A percentile compares a stretch with the other conserved stretches of the same genome.
These are phyloP conservation scores for Mycena filopes DNA, from an alignment of 768 basidiomycete genomes.

Conservation along the genomic window DNA sequence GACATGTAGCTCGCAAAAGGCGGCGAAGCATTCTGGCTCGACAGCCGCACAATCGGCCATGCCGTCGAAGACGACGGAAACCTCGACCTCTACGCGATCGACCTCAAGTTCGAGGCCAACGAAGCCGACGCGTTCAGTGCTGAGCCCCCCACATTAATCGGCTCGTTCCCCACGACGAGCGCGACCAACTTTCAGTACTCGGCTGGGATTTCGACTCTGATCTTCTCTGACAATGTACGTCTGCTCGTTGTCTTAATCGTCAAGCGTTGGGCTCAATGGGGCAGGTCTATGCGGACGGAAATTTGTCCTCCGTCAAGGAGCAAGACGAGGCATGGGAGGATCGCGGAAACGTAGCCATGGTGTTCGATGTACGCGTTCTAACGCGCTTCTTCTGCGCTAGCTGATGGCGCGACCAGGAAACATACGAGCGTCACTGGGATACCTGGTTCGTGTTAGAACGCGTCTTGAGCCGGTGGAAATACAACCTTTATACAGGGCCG, in stretches of 20 bases:
- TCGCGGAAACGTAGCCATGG: slow-evolving; percentile 76
- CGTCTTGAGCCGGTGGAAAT: neutral
- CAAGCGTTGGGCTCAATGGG: neutral
- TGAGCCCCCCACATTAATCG: slow-evolving; percentile 60
- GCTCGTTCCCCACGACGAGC: slow-evolving; percentile 74
- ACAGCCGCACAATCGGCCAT: slow-evolving; percentile 74
- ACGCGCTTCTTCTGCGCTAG: neutral
- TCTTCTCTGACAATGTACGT: slow-evolving; percentile 66
- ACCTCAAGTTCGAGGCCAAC: slow-evolving; percentile 56
- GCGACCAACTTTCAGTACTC: slow-evolving; percentile 79
- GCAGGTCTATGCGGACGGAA: slow-evolving; percentile 78
- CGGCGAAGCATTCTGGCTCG: slow-evolving; percentile 85
- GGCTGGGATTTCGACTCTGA: slow-evolving; percentile 64
- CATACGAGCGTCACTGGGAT: slow-evolving; percentile 83
- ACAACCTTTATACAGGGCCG: slow-evolving; percentile 58
- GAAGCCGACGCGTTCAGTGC: slow-evolving; percentile 43
- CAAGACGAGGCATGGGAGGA: slow-evolving; percentile 79
- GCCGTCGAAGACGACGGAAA: slow-evolving; percentile 66
- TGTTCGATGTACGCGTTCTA: slow-evolving; percentile 61
- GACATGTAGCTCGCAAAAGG: slow-evolving; percentile 64
- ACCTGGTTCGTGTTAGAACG: slow-evolving; percentile 25
- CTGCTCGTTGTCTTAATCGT: neutral
- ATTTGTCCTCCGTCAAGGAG: slow-evolving; percentile 72
- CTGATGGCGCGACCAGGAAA: neutral
- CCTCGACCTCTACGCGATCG: slow-evolving; percentile 69